Evolutionary conservation across 2,329 filamentous ascomycete species (phyloP).

Genomic region (Hypoxylon sp.): DNA sequence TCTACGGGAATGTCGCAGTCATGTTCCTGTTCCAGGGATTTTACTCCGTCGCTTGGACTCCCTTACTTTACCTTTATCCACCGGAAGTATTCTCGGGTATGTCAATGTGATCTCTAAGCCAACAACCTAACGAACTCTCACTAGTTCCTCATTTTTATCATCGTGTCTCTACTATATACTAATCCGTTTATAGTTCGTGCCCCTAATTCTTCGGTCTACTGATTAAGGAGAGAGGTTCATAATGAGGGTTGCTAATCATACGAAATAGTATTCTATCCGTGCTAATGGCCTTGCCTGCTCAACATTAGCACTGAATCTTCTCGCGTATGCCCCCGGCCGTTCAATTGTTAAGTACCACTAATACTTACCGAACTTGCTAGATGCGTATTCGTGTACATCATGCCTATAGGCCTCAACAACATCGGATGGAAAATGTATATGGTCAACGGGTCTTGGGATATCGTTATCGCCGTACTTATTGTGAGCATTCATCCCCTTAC

Average conservation of each 20-base stretch:
- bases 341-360: neutral
- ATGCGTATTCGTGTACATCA: constrained; percentile 58
- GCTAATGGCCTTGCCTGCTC: constrained; percentile 63
- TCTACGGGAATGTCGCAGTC: constrained; percentile 54
- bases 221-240: neutral
- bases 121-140: neutral
- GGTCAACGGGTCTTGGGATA: constrained; percentile 62
- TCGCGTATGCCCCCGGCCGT: constrained; percentile 49
- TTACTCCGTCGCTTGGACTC: constrained; percentile 67
- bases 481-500: constrained; percentile 46
- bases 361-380: constrained; percentile 42
- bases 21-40: constrained; percentile 68
- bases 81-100: constrained; percentile 60
- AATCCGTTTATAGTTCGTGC: constrained; percentile 21
- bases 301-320: constrained; percentile 50
- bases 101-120: neutral
- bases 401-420: constrained; percentile 60
- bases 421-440: constrained; percentile 65
- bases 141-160: neutral
- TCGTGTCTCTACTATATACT: constrained; percentile 3
- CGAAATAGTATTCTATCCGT: constrained; percentile 62
- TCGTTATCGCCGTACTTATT: constrained; percentile 59
- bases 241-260: constrained; percentile 19
- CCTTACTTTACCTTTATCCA: constrained; percentile 64
- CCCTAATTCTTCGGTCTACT: neutral